Conservation (phyloP, 257 asterid species). For the Cynanchum wilfordii region DNA sequence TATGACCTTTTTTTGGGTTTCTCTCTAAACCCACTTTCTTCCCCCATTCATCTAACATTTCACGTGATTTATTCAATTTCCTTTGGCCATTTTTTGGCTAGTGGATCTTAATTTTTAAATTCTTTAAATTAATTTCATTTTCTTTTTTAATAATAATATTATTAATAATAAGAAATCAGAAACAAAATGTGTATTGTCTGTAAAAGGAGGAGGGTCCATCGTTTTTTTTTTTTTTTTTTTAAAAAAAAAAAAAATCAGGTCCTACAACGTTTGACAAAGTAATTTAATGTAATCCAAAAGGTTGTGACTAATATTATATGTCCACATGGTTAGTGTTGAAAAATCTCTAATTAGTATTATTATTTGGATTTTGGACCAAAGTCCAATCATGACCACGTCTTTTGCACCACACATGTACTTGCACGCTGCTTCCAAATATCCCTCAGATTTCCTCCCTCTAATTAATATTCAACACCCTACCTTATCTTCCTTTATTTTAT, state of each 20-base stretch:
- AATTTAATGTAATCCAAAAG: background rate
- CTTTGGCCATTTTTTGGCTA: constrained; percentile 14
- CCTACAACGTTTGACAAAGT: background rate
- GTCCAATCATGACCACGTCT: constrained; percentile 11
- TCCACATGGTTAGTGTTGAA: constrained; percentile 1
- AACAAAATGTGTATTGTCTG: background rate
- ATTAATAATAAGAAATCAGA: background rate
- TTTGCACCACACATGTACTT: constrained; percentile 10
- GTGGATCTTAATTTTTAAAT: constrained; percentile 8
- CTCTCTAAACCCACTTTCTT: background rate
- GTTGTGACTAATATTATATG: background rate
- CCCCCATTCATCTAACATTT: constrained; percentile 21
- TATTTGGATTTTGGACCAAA: background rate
- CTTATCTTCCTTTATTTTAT: too few relatives aligned
- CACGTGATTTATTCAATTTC: constrained; percentile 31
- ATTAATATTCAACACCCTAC: too few relatives aligned
- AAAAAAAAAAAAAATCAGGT: background rate
- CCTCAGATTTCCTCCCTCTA: background rate
- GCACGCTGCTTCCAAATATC: constrained; percentile 8
- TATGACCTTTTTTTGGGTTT: too few relatives aligned
- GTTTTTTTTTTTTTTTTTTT: too few relatives aligned
- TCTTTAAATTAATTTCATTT: too few relatives aligned
- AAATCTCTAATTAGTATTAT: background rate
- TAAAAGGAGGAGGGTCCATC: background rate
- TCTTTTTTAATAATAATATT: background rate